Base-by-base conservation (phyloP, 139 green algal genomes). In the Ettlia oleoabundans region DNA sequence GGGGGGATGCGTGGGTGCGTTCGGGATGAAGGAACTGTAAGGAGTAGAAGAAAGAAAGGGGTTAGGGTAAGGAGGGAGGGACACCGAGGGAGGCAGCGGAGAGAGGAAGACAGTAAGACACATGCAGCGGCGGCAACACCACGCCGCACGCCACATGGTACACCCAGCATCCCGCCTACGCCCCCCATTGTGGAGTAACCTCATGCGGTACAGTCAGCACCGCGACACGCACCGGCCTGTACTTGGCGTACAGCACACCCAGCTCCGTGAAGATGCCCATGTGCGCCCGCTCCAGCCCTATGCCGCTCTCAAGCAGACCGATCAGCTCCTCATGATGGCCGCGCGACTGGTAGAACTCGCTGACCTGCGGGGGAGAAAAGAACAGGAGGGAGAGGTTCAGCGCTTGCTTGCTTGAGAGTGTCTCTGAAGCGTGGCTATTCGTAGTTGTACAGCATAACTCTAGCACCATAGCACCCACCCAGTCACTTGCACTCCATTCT, bases 221-320 rank as follows among this genome's bases (percentile, higher is more conserved):
- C n/a, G n/a, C n/a, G n/a, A 21, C 2, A 8, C 70, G 52, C 72
- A 79, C 72, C 72, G 74, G 74, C 26, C 74, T 53, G 55, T 81
- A 97, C 80, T 93, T 93, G 24, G 95, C 95, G 82, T 98, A 98
- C 41, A 98, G 82, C 37, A 93, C 91, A 80, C 95, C 96, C 73
- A 99, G 92, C 90, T 99, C 97, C 7, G 97, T 99, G 91, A 99
- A 99, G 92, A 99, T 99, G 85, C 97, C 97, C 97, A 99, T 99
- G 91, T 99, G 97, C 5, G 97, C 96, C 37, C 97, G 93, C 86
- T 99, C 97, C 85, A 99, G 88, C 30, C 97, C 97, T 79, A 99
- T 96, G 82, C 97, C 97, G 62, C 80, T 92, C 91, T 99, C 97
- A 90, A 99, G 93, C 35, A 99, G 92, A 19, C 86, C 78, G 74